Evolutionary conservation across 192 early-diverging fungal genomes (phyloP).

Genomic region (Podochytrium sp.): DNA sequence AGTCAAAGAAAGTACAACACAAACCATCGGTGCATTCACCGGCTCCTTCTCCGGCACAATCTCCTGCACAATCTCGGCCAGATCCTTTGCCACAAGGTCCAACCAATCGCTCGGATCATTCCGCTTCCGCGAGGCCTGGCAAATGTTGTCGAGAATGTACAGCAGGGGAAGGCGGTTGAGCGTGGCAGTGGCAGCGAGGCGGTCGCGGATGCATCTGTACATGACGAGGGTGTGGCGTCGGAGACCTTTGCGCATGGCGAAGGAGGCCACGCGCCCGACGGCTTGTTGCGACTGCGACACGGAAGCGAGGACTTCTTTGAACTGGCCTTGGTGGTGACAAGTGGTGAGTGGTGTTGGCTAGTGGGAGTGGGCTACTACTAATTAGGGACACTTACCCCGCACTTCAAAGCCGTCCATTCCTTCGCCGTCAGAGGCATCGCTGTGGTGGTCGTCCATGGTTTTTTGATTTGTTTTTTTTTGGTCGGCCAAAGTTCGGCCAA

Average conservation of each 20-base stretch:
- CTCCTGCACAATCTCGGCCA: constrained; percentile 31
- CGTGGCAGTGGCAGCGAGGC: constrained; percentile 42
- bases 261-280: constrained; percentile 44
- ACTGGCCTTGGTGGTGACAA: constrained; percentile 15
- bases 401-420: constrained; percentile 14
- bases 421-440: too few relatives aligned
- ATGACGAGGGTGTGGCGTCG: background rate
- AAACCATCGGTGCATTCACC: constrained; percentile 8
- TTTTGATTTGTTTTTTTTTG: too few relatives aligned
- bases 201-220: constrained; percentile 53
- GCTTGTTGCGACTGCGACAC: constrained; percentile 47
- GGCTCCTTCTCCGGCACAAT: constrained; percentile 44
- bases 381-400: background rate
- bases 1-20: background rate
- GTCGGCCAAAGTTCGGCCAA: too few relatives aligned
- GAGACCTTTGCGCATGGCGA: constrained; percentile 38
- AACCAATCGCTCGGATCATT: constrained; percentile 28
- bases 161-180: constrained; percentile 53
- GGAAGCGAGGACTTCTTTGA: constrained; percentile 54
- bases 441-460: too few relatives aligned
- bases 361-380: too few relatives aligned
- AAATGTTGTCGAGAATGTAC: constrained; percentile 51
- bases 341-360: background rate
- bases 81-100: constrained; percentile 40
- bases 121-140: constrained; percentile 13